Base-by-base conservation (phyloP, 176 grass and related monocot genomes). In the Carex littledalei region DNA sequence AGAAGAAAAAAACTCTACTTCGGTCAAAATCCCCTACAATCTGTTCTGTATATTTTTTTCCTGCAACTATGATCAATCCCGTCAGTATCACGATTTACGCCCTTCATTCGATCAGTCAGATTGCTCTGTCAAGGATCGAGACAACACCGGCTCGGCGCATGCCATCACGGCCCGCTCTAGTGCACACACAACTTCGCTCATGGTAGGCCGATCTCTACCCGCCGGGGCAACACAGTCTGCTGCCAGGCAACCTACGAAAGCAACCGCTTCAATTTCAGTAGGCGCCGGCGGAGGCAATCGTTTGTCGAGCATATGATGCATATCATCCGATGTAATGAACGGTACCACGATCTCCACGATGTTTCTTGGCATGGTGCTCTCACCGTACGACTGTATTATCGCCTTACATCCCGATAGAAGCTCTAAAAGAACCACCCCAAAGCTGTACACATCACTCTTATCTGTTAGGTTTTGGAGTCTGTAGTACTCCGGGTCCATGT, bases 401-500 rank as follows among this genome's bases (percentile, higher is more conserved):
- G 72, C 95, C 71, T 87, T 93, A 79, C 87, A 89, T 2, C 95
- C 95, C 41, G 95, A 93, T 8, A 98, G 73, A 56, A 94, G 84
- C 85, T 98, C 95, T 1, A 98, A 86, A 3, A 94, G 89, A 20
- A 98, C 85, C 3, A 98, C 95, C 0, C 95, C 95, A 78, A 98
- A 98, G 80, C 95, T 94, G 88, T 98, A 98, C 72, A 98, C 95
- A 81, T 98, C 95, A 64, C 92, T 94, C 87, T 93, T 98, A 59
- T 92, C 87, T 64, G 95, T 98, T 62, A 98, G 86, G 63, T 90
- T 81, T 85, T 94, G 95, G 59, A 98, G 90, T 84, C 95, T 56
- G 75, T 94, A 98, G 84, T 94, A 98, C 89, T 98, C 92, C 22
- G 92, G 95, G 85, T 98, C 95, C 95, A 98, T 98, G 95, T 98